These are phyloP conservation scores for Phytopythium kandeliae DNA, from an alignment of 352 stramenopile genomes.

Conservation along the genomic window DNA sequence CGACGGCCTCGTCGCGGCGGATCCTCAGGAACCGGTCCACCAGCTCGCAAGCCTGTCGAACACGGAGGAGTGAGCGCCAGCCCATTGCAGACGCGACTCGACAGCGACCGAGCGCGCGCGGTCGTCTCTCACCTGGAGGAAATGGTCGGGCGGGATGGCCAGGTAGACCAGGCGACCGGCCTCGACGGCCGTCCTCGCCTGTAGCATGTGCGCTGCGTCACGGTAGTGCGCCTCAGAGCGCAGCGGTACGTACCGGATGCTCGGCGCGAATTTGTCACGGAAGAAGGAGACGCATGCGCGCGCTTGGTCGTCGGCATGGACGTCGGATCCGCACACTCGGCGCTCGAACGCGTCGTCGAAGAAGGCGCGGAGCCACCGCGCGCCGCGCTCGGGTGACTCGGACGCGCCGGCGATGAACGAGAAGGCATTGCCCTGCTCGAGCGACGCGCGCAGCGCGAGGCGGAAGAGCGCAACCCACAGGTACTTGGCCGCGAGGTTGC, in stretches of 20 bases:
- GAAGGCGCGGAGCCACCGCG: conserved; percentile 26
- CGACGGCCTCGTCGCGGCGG: not conserved
- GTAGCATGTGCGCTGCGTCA: conserved; percentile 13
- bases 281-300: conserved; percentile 28
- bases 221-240: conserved; percentile 24
- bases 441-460: conserved; percentile 28
- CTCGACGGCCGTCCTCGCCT: conserved; percentile 11
- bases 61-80: not conserved
- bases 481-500: conserved; percentile 81
- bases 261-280: conserved; percentile 24
- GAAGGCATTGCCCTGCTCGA: conserved; percentile 7
- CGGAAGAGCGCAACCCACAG: conserved; percentile 73
- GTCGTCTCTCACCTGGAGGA: conserved; percentile 40
- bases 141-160: conserved; percentile 68
- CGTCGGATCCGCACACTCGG: conserved; percentile 28
- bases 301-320: not conserved
- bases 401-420: conserved; percentile 44
- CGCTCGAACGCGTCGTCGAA: conserved; percentile 25
- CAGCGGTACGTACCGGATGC: conserved; percentile 41
- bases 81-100: too few species aligned
- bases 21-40: conserved; percentile 27
- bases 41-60: conserved; percentile 20
- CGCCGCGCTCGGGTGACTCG: conserved; percentile 16
- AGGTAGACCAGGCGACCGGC: conserved; percentile 65
- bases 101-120: too few species aligned